phyloP scores from a whole-genome alignment of 257 asterid species.

The Agastache rugosa region DNA sequence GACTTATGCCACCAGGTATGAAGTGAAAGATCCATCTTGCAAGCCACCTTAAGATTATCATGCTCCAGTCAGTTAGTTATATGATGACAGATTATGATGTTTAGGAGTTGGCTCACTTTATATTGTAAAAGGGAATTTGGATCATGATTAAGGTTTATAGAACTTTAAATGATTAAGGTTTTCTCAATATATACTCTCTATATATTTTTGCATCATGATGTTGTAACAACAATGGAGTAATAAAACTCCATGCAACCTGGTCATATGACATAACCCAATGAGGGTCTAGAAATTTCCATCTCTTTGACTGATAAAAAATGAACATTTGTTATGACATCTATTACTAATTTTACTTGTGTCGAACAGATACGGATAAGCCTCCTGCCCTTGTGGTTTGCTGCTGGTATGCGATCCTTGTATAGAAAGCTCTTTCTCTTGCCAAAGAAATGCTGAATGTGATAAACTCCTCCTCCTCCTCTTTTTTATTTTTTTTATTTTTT shows the following conservation, averaged over 20 bases:
- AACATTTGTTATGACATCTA: slow-evolving; percentile 10
- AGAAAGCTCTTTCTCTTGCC: slow-evolving; percentile 31
- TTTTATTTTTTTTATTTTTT: slow-evolving; percentile 32
- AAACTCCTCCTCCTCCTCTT: too few relatives aligned
- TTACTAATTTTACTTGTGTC: slow-evolving; percentile 30
- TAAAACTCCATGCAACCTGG: not conserved
- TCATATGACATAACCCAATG: not conserved
- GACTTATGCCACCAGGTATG: slow-evolving; percentile 49
- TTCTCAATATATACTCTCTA: not conserved
- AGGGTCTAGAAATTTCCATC: slow-evolving; percentile 18
- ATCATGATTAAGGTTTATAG: too few relatives aligned
- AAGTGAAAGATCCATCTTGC: slow-evolving; percentile 30
- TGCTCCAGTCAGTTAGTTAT: slow-evolving; percentile 15
- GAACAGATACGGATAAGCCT: slow-evolving; percentile 66
- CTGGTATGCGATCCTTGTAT: slow-evolving; percentile 56
- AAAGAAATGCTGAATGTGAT: slow-evolving; percentile 30
- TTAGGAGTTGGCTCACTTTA: slow-evolving; percentile 13
- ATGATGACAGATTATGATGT: not conserved
- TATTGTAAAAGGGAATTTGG: not conserved
- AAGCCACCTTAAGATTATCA: slow-evolving; percentile 17
- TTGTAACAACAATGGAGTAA: not conserved
- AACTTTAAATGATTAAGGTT: not conserved
- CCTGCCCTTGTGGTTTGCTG: slow-evolving; percentile 76
- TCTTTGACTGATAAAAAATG: slow-evolving; percentile 24
- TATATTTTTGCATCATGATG: not conserved